Base-by-base conservation (phyloP, 352 stramenopile genomes). In the Pythium rhizo-oryzae region DNA sequence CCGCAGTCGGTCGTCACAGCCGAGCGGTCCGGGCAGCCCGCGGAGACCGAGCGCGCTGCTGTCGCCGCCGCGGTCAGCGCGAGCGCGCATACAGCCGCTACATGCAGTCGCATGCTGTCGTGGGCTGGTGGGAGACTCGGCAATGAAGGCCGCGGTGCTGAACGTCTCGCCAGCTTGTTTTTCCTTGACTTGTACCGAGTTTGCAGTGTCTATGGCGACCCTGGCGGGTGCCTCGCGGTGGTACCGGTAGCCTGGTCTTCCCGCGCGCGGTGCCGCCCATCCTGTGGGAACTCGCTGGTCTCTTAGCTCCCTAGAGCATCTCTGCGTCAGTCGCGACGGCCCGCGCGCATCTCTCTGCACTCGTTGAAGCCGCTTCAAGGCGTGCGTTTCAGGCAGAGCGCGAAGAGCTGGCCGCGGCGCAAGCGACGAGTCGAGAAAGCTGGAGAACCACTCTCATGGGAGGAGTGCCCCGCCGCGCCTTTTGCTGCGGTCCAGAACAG, bases 1-100 rank as follows among this genome's bases (percentile, higher is more conserved):
- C 35, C 21, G 39, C 50, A 67, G 35, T 67, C 18, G 12, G 35
- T 55, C 24, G 60, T 67, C 33, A 67, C n/a, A 23, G 59, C 24
- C 12, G 60, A 53, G 11, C 50, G 60, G 16, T 41, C n/a, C 1
- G 51, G 50, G 28, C 60, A 67, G 21, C 33, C 15, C n/a, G 55
- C 57, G 6, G 43, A 21, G n/a, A 30, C 24, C 28, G 57, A 16
- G 8, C 43, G 28, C 44, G n/a, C n/a, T n/a, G n/a, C n/a, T n/a
- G n/a, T n/a, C n/a, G n/a, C n/a, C n/a, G n/a, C n/a, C n/a, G n/a
- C n/a, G n/a, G n/a, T n/a, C n/a, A 25, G 30, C 12, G 57, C 33
- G 24, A 46, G 15, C 19, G 46, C 46, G 7, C 9, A 25, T 0
- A 39, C 41, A 21, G 51, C 28, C 46, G 25, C 46, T 19, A 13